Evolutionary conservation across 768 basidiomycete species (phyloP).

Genomic region (Flagelloscypha sp.): DNA sequence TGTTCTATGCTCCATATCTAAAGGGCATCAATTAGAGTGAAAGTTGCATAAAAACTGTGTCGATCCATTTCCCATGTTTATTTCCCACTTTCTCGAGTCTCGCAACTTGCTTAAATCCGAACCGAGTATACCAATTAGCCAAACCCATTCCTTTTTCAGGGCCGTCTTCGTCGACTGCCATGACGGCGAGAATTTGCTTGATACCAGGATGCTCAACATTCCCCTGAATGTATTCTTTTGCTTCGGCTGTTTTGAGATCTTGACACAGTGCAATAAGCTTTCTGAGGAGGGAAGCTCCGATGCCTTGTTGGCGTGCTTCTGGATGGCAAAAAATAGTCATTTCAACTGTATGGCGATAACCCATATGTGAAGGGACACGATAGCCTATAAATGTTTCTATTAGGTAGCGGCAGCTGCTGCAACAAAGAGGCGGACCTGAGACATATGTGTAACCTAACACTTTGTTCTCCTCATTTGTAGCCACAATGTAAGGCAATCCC

Average conservation of each 20-base stretch:
- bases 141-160: slow-evolving; percentile 11
- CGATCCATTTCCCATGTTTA: slow-evolving; percentile 17
- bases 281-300: slow-evolving; percentile 12
- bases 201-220: too few species aligned
- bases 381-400: too few species aligned
- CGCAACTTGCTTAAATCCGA: slow-evolving; percentile 15
- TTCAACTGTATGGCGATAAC: slow-evolving; percentile 16
- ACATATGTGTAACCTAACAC: slow-evolving; percentile 15
- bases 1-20: too few species aligned
- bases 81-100: slow-evolving; percentile 14
- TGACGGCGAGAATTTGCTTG: slow-evolving; percentile 12
- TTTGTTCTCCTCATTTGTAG: slow-evolving; percentile 1
- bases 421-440: too few species aligned
- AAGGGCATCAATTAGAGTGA: slow-evolving; percentile 8
- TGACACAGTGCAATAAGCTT: slow-evolving; percentile 1
- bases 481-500: too few species aligned
- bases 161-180: slow-evolving; percentile 13
- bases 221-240: too few species aligned
- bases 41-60: slow-evolving; percentile 13
- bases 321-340: slow-evolving; percentile 15
- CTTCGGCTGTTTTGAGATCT: too few species aligned
- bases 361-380: slow-evolving; percentile 12
- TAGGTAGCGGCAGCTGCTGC: too few species aligned
- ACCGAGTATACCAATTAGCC: slow-evolving; percentile 16
- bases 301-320: slow-evolving; percentile 7